A percentile compares a stretch with the other conserved stretches of the same genome.
phyloP scores from a whole-genome alignment of 306 rosid species.

The Cicer judaicum region DNA sequence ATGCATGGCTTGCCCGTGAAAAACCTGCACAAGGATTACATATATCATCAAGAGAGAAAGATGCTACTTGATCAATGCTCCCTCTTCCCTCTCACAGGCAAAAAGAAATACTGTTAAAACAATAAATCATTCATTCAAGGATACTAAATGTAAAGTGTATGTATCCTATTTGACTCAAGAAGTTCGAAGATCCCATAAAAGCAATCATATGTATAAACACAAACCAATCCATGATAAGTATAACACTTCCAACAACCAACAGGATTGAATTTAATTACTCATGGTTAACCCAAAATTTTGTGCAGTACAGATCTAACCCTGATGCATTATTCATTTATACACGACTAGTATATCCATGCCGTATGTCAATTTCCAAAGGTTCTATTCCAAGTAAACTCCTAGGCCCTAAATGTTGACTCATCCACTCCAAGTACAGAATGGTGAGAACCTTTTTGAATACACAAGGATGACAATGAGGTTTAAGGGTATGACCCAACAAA shows the following conservation, averaged over 20 bases:
- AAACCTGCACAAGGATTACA: conserved; percentile 61
- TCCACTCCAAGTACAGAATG: conserved; percentile 21
- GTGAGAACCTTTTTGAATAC: background rate
- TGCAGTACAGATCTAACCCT: conserved; percentile 27
- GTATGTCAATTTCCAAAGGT: background rate
- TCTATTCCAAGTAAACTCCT: conserved; percentile 36
- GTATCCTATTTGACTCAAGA: conserved; percentile 27
- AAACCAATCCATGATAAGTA: conserved; percentile 31
- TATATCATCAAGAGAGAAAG: conserved; percentile 17
- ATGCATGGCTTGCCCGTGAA: conserved; percentile 82
- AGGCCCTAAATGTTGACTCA: background rate
- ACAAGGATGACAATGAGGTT: background rate
- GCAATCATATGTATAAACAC: background rate
- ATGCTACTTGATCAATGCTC: conserved; percentile 13
- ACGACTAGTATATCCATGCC: background rate
- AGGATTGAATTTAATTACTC: conserved; percentile 11
- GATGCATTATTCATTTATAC: background rate
- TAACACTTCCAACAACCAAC: conserved; percentile 23
- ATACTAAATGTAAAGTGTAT: conserved; percentile 18
- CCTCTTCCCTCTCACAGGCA: conserved; percentile 14
- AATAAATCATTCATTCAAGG: conserved; percentile 26
- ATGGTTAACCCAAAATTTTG: conserved; percentile 1
- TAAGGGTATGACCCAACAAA: background rate
- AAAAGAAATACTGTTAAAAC: background rate
- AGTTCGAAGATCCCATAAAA: conserved; percentile 22